A percentile compares a stretch with the other conserved stretches of the same genome.
phyloP scores from a whole-genome alignment of 306 rosid species.

The Erythrophleum fordii region DNA sequence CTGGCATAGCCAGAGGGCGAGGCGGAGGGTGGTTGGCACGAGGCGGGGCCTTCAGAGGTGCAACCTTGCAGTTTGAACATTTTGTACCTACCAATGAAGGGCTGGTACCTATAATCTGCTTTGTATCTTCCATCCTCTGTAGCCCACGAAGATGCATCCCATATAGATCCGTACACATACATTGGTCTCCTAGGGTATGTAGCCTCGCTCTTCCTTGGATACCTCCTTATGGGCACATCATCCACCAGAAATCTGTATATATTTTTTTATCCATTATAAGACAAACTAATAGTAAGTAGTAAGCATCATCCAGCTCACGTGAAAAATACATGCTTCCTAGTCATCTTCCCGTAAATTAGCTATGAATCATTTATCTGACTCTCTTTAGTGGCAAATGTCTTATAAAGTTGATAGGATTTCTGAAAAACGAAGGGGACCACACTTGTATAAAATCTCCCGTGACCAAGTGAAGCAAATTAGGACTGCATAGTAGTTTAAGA shows the following conservation, averaged over 20 bases:
- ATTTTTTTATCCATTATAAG: neutral
- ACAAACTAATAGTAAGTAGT: conserved; percentile 11
- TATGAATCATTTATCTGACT: neutral
- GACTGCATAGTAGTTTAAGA: too few species aligned
- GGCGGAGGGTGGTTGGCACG: conserved; percentile 56
- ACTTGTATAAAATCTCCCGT: too few species aligned
- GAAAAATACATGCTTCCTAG: conserved; percentile 1
- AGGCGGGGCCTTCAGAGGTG: conserved; percentile 32
- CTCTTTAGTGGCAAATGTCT: too few species aligned
- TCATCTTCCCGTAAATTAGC: neutral
- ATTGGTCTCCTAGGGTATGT: conserved; percentile 81
- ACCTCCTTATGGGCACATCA: conserved; percentile 84
- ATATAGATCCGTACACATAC: conserved; percentile 87
- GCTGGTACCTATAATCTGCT: conserved; percentile 81
- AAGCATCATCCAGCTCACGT: neutral
- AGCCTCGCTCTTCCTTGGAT: conserved; percentile 68
- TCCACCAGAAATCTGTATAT: conserved; percentile 78
- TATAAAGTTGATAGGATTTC: too few species aligned
- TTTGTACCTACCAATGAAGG: conserved; percentile 71
- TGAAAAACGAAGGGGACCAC: too few species aligned
- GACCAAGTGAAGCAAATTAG: too few species aligned
- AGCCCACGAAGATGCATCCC: conserved; percentile 99
- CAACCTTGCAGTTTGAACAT: conserved; percentile 72
- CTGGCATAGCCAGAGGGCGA: conserved; percentile 48
- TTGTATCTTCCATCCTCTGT: conserved; percentile 90